Evolutionary conservation across 179 eudicot species (phyloP), one percentile per base, ranked within the genome.

Genomic region (Vitellaria paradoxa): DNA sequence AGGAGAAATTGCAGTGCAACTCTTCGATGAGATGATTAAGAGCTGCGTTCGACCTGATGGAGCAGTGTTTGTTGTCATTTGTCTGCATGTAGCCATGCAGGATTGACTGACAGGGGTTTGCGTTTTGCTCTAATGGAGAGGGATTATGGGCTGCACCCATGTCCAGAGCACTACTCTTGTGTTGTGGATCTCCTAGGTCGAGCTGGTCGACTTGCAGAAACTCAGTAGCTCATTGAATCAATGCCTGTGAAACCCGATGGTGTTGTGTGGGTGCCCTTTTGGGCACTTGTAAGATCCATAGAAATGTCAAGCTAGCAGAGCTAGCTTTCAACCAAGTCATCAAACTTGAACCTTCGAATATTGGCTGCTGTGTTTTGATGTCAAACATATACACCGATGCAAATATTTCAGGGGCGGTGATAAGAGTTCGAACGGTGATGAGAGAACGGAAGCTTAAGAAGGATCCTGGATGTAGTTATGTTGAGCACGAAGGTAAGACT

Each of bases 201-300:
- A 77, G 91, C 91, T 30, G 91, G 91, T 76, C 85, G 89, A 20
- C 84, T 91, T 63, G 65, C 67, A 75, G 90, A 89, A 76, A 90
- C 93, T n/a, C 80, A 73, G 5, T 62, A 79, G 23, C 83, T 91
- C 71, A 89, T 88, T 65, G 52, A 72, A 30, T 81, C 89, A 3
- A 91, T 91, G 96, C 85, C 90, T 57, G 62, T 82, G 78, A 64
- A 81, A 60, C 90, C 91, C 30, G 93, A 91, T 82, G 91, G 90
- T 73, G 87, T 90, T 65, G 88, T 91, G 30, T 91, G 96, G 96
- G 96, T 26, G 93, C 91, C 76, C 89, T 91, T 52, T 78, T 91
- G 81, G 96, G 93, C 57, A 90, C 91, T 59, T 91, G 96, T 80
- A 91, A 87, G 81, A 89, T 91, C 61, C 91, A 89, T 75, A 85